Base-by-base conservation (phyloP, 2,329 filamentous ascomycete species). In the Magnaporthiopsis incrustans region DNA sequence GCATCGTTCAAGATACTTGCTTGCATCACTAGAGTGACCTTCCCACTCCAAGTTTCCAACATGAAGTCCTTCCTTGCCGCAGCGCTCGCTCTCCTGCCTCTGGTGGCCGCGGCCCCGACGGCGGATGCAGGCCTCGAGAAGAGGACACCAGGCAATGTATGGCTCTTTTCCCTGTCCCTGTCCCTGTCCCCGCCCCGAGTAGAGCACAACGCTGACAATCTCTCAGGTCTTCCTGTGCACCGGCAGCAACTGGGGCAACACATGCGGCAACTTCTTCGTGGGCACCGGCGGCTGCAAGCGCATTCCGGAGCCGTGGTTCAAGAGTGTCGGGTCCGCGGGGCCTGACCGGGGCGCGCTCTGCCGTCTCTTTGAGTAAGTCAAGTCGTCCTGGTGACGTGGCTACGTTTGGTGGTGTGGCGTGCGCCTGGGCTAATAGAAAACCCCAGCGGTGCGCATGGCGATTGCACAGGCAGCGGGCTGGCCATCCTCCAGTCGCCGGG, bases 351-450 rank as follows among this genome's bases (percentile, higher is more conserved):
- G 61, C 12, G 61, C 61, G 50, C 44, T 63, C 53, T 63, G 61
- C 53, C 26, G 61, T n/a, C 61, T 63, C 30, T 63, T 57, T 27
- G 61, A 63, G 61, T 63, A 58, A 30, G 61, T 63, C 27, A 30
- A n/a, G 22, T 1, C 25, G 38, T 27, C 22, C 11, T 32, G 30
- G 27, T 27, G 60, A 2, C 2, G 15, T 33, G 38, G 8, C 35
- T 38, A 10, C 14, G 5, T 25, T n/a, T n/a, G n/a, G n/a, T n/a
- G n/a, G n/a, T n/a, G n/a, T n/a, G n/a, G n/a, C n/a, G n/a, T n/a
- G 10, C 33, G 35, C 5, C n/a, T 38, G 38, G 33, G 27, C 59
- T 60, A 32, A 44, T 15, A 25, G 32, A 26, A 15, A 38, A 38
- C 18, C 18, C 25, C 32, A 62, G 60, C 25, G 32, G 18, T 38